Evolutionary conservation across 2,329 filamentous ascomycete genomes (phyloP), one percentile per base, ranked within the genome.

Genomic region (Penicillium polonicum): DNA sequence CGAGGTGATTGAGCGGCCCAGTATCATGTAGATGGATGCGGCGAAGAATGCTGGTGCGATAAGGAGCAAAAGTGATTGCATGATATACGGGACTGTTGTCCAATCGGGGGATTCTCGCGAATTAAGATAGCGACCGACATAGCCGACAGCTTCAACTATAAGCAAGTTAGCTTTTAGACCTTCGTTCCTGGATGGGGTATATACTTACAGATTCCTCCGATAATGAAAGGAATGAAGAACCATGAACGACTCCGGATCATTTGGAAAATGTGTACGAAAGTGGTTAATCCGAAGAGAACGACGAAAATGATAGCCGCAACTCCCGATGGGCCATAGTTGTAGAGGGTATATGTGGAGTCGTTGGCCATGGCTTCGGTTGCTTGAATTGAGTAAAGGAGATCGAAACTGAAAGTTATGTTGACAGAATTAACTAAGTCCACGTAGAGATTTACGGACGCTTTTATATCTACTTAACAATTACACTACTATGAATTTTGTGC

Each of bases 1-100:
- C 4, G 69, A 65, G 13, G 80, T 75, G 15, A 82, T 75, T 13
- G 29, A 17, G n/a, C 79, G 74, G 36, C 74, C 76, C 42, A 82
- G 76, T 8, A 74, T 68, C 68, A 81, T 82, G 60, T 82, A 82
- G 60, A 81, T 78, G 0, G 76, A 76, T 15, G 80, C 80, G 8
- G 79, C 80, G 55, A 80, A 77, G 39, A 82, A 74, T 3, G 76
- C 76, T 0, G 80, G 80, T 0, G 78, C 79, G 8, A 82, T 68
- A 10, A 82, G 71, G 36, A 81, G 72, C 59, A 81, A 71, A 29
- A 80, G 59, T 5, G 66, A 67, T 58, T 80, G 78, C 48, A 80
- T 72, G 57, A 77, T 72, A 63, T 74, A 80, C 9, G 46, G 46
- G 3, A 1, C 2, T 9, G 33, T 35, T 23, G 29, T 49, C 23